Conservation (phyloP, 2,329 filamentous ascomycete genomes). For the Geosmithia morbida region DNA sequence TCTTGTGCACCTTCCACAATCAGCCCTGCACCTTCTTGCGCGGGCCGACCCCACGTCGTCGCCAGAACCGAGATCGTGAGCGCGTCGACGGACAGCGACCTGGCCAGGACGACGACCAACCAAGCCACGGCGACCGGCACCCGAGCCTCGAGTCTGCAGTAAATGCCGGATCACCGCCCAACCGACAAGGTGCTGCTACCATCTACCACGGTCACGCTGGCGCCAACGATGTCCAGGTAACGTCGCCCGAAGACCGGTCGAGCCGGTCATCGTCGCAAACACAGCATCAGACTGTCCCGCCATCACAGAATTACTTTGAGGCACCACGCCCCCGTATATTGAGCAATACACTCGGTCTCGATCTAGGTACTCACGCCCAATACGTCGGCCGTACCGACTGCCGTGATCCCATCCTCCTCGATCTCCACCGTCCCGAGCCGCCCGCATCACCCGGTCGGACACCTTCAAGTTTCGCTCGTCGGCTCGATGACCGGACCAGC, state of each 20-base stretch:
- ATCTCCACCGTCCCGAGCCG: conserved; percentile 65
- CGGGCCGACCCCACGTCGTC: conserved; percentile 54
- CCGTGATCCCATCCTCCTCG: conserved; percentile 72
- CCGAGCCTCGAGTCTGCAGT: not conserved
- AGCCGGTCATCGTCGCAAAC: not conserved
- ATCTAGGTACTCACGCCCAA: conserved; percentile 65
- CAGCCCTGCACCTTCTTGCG: conserved; percentile 67
- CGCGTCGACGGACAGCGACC: not conserved
- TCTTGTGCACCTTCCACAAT: conserved; percentile 64
- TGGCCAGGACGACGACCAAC: conserved; percentile 18
- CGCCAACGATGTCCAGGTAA: not conserved
- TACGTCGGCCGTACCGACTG: conserved; percentile 75
- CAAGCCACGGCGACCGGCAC: not conserved
- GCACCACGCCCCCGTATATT: conserved; percentile 41
- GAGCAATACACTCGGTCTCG: conserved; percentile 59
- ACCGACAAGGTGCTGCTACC: conserved; percentile 38
- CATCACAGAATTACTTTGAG: conserved; percentile 60
- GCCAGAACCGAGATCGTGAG: conserved; percentile 27
- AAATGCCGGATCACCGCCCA: not conserved
- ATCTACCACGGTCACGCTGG: conserved; percentile 35
- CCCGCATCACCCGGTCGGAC: conserved; percentile 62
- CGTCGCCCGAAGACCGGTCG: not conserved
- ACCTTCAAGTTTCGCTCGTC: conserved; percentile 53
- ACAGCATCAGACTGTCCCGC: conserved; percentile 41
- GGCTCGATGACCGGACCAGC: conserved; percentile 63